A percentile compares a stretch with the other conserved stretches of the same genome.
Evolutionary conservation across 345 rosid genomes (phyloP).

Genomic region (Ricinus communis): DNA sequence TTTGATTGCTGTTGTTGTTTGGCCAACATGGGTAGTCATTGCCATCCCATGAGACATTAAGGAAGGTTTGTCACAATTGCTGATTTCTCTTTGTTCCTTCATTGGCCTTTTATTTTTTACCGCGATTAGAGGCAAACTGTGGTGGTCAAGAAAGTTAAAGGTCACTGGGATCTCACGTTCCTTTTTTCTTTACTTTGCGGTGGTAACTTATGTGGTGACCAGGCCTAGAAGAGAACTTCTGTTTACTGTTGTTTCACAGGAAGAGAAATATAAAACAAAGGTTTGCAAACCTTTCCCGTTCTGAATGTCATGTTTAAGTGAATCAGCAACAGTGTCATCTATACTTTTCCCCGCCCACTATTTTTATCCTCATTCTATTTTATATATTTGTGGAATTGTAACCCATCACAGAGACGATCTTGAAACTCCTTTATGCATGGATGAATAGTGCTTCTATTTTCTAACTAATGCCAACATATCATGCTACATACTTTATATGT

Average conservation of each 20-base stretch:
- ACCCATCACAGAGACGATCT: too few relatives aligned
- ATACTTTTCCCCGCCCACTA: not conserved
- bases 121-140: not conserved
- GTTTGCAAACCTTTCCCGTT: conserved; percentile 32
- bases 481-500: not conserved
- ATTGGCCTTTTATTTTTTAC: not conserved
- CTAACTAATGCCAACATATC: not conserved
- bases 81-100: not conserved
- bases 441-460: not conserved
- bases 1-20: conserved; percentile 69
- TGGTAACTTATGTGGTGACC: conserved; percentile 79
- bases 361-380: too few relatives aligned
- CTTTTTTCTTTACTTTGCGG: conserved; percentile 34
- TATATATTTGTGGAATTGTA: not conserved
- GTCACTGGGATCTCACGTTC: not conserved
- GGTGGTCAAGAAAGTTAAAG: not conserved
- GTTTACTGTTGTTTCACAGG: conserved; percentile 86
- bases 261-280: conserved; percentile 96
- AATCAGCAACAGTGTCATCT: not conserved
- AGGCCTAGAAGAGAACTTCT: conserved; percentile 93
- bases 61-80: conserved; percentile 57
- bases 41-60: conserved; percentile 78
- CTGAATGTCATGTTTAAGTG: not conserved
- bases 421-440: not conserved
- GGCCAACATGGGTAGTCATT: conserved; percentile 85